phyloP scores from a whole-genome alignment of 495 filamentous ascomycete species.

The Hypomontagnella monticulosa region DNA sequence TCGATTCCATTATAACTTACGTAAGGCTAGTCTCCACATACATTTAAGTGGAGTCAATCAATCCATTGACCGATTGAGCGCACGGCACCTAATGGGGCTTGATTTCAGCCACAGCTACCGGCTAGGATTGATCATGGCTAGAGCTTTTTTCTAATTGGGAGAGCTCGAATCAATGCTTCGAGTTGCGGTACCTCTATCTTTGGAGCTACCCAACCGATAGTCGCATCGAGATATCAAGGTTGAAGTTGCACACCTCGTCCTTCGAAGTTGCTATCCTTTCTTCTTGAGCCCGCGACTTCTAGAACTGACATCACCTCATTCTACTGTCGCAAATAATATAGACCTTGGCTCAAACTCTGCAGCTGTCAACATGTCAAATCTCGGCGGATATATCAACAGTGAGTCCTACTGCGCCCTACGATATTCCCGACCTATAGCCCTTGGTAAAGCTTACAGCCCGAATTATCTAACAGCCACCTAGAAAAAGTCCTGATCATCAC shows the following conservation, averaged over 20 bases:
- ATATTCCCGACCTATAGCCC: neutral
- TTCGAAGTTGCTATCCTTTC: neutral
- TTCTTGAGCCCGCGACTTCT: neutral
- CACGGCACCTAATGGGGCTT: too few species aligned
- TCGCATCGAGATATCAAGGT: neutral
- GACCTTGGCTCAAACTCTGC: neutral
- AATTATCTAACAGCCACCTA: conserved; percentile 54
- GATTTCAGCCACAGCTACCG: too few species aligned
- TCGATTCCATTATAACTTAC: too few species aligned
- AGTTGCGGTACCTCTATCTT: conserved; percentile 13
- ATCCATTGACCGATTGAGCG: too few species aligned
- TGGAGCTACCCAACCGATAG: conserved; percentile 19
- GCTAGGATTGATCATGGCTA: conserved; percentile 3
- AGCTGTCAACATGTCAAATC: conserved; percentile 43
- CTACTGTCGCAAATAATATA: neutral
- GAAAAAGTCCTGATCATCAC: conserved; percentile 94
- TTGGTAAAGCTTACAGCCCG: conserved; percentile 23
- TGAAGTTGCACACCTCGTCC: neutral
- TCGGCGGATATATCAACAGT: conserved; percentile 49
- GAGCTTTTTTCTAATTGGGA: conserved; percentile 6
- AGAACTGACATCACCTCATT: neutral
- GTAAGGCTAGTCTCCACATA: too few species aligned
- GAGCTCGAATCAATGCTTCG: too few species aligned
- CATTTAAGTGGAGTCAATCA: too few species aligned
- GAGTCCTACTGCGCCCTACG: conserved; percentile 11